Base-by-base conservation (phyloP, 1,284 basidiomycete species). In the Rhodotorula sp. region DNA sequence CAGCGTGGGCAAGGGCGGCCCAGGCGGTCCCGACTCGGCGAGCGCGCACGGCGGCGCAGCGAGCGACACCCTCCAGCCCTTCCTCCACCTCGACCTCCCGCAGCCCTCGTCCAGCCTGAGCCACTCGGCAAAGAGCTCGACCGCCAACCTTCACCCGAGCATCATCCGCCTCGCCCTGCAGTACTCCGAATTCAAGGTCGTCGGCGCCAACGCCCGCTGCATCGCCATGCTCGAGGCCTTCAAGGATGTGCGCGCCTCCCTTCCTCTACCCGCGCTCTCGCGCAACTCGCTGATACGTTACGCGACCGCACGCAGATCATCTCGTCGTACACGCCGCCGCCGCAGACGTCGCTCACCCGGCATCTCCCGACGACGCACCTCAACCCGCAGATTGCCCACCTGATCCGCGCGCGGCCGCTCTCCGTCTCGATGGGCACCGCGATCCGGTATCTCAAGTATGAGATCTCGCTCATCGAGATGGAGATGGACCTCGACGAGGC, bases 371-470 rank as follows among this genome's bases (percentile, higher is more conserved):
- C 91, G 87, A 90, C 90, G 21, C 88, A 93, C 82, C 85, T 94
- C 50, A 92, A 91, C 12, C 91, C 92, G 27, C 94, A 97, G 85
- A 96, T 97, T 76, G 90, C 88, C 37, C 90, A 94, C 82, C 86
- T 96, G 27, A 91, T 94, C 27, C 87, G 90, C 66, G 90, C 91
- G 39, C 85, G 94, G 64, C 91, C 92, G 0, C 90, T 95, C 89
- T 91, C 91, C n/a, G 89, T 93, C n/a, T 92, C 92, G 37, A 93
- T 94, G 88, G 94, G 92, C 1, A 95, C 95, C 79, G 94, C 94
- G 0, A 93, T 94, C 76, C 87, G 95, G 69, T 92, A 96, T 82
- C 85, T 99, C 79, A 99, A 99, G 84, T 86, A 97, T 72, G 94
- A 98, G 80, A 97, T 99, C 81, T 95, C 92, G 80, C 87, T 88